These are phyloP conservation scores for Metschnikowia matae DNA, from an alignment of 805 yeast genomes.

Conservation along the genomic window DNA sequence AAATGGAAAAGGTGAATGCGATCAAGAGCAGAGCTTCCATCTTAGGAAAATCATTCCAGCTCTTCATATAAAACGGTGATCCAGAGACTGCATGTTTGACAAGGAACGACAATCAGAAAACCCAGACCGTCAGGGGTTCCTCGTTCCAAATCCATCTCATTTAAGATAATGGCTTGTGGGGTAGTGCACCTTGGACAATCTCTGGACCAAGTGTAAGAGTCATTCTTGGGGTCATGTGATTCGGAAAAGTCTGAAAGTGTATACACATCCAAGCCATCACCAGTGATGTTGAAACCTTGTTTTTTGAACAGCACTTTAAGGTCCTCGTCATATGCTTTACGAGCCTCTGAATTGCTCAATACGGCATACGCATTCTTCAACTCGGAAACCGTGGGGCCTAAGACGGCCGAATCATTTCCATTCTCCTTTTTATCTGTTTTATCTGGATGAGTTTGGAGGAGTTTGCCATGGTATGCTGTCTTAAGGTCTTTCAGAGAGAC, in stretches of 20 bases:
- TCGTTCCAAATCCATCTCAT: slow-evolving; percentile 56
- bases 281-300: slow-evolving; percentile 41
- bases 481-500: slow-evolving; percentile 45
- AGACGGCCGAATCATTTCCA: not conserved
- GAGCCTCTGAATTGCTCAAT: slow-evolving; percentile 37
- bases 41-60: slow-evolving; percentile 8
- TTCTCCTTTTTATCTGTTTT: slow-evolving; percentile 30
- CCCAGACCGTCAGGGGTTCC: slow-evolving; percentile 49
- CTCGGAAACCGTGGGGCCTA: slow-evolving; percentile 2
- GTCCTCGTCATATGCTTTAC: slow-evolving; percentile 51
- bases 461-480: slow-evolving; percentile 56
- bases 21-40: not conserved
- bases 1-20: slow-evolving; percentile 22
- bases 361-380: slow-evolving; percentile 63
- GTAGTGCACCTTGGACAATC: slow-evolving; percentile 68
- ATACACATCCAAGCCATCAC: slow-evolving; percentile 67
- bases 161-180: slow-evolving; percentile 49
- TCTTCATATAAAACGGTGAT: slow-evolving; percentile 67
- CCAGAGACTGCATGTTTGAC: slow-evolving; percentile 84
- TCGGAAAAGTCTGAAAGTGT: slow-evolving; percentile 59
- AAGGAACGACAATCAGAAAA: slow-evolving; percentile 71
- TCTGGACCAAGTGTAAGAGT: slow-evolving; percentile 32
- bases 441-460: slow-evolving; percentile 77
- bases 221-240: slow-evolving; percentile 28
- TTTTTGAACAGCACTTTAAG: slow-evolving; percentile 31